Evolutionary conservation across 1,284 basidiomycete species (phyloP), one percentile per base, ranked within the genome.

Genomic region (Cryptococcus sp.): DNA sequence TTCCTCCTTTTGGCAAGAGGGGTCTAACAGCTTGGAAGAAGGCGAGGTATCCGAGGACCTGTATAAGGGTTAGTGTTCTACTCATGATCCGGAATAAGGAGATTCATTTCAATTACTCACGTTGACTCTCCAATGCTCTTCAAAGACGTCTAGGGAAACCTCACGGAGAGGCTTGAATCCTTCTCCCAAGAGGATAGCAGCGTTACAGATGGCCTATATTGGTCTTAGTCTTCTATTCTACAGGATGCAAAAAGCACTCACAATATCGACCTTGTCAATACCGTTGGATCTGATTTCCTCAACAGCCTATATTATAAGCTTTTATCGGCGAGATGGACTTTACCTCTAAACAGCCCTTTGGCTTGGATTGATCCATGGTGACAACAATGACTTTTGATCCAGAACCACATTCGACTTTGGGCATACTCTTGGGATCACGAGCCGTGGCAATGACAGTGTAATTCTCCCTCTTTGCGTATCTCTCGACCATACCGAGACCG

Each of bases 121-220:
- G 42, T 66, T 66, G 50, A 66, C 57, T 11, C 62, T 47, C 62
- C 62, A 66, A 37, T 63, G 60, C 38, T 66, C 59, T 46, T 66
- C 63, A 51, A 66, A 66, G 1, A 49, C 57, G 37, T 44, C 51
- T 6, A 59, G 51, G 38, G 62, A 59, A n/a, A 64, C 56, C 7
- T 62, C 57, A 23, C 55, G 47, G 8, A 66, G 37, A 3, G 56
- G 53, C 10, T 49, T 59, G 47, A 55, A 53, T 36, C 43, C 49
- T 33, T 53, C 52, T 5, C 42, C 56, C 11, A 50, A 49, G 45
- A 59, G 52, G 37, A 66, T 66, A 14, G 64, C 64, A 4, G 64
- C 64, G 44, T 64, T 66, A 37, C 62, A 62, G 38, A 66, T 58
- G 3, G 56, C 60, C 64, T 66, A 38, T 52, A 31, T 8, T 46